Percentiles rank a stretch among this genome's conserved stretches.
phyloP scores from a whole-genome alignment of 306 rosid species.

The Purshia tridentata region DNA sequence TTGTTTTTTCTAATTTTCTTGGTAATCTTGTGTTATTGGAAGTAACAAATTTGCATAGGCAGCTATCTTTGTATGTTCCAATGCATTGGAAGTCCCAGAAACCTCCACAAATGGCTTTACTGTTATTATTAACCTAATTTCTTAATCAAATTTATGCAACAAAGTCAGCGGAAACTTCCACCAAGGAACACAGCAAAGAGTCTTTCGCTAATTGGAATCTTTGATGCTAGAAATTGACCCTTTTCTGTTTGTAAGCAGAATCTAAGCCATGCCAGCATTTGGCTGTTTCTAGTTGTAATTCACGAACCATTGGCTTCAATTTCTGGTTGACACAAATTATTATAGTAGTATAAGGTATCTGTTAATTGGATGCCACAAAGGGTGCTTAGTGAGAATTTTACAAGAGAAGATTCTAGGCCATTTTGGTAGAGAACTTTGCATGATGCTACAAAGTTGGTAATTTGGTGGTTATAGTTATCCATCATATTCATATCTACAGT shows the following conservation, averaged over 20 bases:
- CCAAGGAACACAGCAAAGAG: background rate
- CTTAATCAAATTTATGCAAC: background rate
- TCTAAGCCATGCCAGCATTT: constrained; percentile 9
- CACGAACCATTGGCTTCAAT: constrained; percentile 4
- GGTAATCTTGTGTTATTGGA: background rate
- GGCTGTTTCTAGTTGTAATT: constrained; percentile 6
- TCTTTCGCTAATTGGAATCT: constrained; percentile 17
- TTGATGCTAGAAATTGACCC: constrained; percentile 5
- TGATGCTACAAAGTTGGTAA: background rate
- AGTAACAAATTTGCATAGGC: background rate
- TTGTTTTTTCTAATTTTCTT: background rate
- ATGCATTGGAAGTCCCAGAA: background rate
- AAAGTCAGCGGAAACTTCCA: background rate
- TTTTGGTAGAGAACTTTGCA: background rate
- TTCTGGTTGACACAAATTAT: constrained; percentile 1
- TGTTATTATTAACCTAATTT: background rate
- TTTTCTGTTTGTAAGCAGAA: constrained; percentile 16
- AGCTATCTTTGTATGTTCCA: background rate
- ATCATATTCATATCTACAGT: too few species aligned
- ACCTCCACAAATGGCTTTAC: background rate
- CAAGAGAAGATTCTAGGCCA: background rate
- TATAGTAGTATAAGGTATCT: background rate
- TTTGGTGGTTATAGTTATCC: too few species aligned
- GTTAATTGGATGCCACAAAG: background rate
- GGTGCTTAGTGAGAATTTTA: background rate